phyloP scores from a whole-genome alignment of 768 basidiomycete genomes.

The Tephrocybe sp. region DNA sequence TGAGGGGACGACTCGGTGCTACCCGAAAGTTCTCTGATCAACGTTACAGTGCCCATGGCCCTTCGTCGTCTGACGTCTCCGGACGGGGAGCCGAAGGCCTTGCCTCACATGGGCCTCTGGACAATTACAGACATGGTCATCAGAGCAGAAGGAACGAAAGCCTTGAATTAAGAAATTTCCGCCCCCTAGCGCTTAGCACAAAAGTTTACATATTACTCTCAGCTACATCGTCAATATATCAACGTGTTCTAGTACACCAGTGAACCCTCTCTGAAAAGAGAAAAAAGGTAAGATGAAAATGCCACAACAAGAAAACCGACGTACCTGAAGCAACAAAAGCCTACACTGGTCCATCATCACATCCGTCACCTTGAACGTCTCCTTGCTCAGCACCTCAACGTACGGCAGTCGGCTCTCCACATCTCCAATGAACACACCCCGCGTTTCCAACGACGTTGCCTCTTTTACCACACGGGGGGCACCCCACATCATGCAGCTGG shows the following conservation, averaged over 20 bases:
- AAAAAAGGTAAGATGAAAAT: not conserved
- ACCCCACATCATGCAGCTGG: conserved; percentile 25
- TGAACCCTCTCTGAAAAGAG: conserved; percentile 32
- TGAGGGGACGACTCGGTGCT: too few species aligned
- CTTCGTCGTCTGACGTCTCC: too few species aligned
- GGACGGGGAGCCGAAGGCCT: too few species aligned
- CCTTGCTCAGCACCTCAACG: conserved; percentile 48
- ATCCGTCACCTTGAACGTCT: conserved; percentile 49
- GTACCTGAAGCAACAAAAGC: conserved; percentile 47
- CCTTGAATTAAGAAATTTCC: too few species aligned
- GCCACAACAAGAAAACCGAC: conserved; percentile 9
- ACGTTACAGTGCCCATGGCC: not conserved
- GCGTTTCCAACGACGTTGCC: conserved; percentile 40
- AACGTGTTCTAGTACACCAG: conserved; percentile 37
- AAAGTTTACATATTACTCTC: not conserved
- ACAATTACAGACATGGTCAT: too few species aligned
- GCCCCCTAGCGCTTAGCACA: too few species aligned
- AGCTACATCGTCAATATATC: conserved; percentile 46
- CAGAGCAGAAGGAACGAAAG: too few species aligned
- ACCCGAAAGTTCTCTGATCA: not conserved
- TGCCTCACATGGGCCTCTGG: too few species aligned
- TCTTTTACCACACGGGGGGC: conserved; percentile 37
- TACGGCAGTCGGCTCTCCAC: conserved; percentile 51
- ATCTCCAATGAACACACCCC: conserved; percentile 46
- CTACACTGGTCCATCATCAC: conserved; percentile 59